Base-by-base conservation (phyloP, 805 yeast species). In the Candida michaelii region DNA sequence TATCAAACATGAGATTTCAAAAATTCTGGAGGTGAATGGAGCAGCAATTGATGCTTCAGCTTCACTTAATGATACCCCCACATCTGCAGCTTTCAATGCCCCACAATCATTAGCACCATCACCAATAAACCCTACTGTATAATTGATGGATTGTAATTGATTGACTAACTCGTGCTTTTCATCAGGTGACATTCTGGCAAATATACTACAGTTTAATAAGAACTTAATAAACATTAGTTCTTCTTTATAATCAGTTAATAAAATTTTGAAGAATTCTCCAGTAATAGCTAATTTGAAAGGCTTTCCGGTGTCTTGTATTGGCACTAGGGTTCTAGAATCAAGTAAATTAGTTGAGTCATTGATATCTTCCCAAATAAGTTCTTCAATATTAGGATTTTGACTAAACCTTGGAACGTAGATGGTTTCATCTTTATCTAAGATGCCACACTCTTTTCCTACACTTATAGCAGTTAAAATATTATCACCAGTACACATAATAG, bases 31-130 rank as follows among this genome's bases (percentile, higher is more conserved):
- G 0, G 99, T 93, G 61, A 93, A 93, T 3, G 99, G 99, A 0
- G 99, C 99, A 0, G 99, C 99, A 13, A 93, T 97, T 3, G 96
- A 86, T 0, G 99, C 99, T 59, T 93, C 99, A 0, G 98, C 99
- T 60, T 93, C 99, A 21, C 96, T 87, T 36, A 93, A 67, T 0
- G 98, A 91, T 14, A 93, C 81, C 13, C 99, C 99, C 39, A 95
- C 96, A 65, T 93, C 96, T 0, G 99, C 98, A 11, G 97, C 96
- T 56, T 91, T 93, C 44, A 93, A 71, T 0, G 99, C 99, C 52
- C 99, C 99, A 65, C 98, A 93, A 59, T 93, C 99, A 63, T 93
- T 93, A 5, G 99, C 99, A 50, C 99, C 99, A 66, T 93, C 99
- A 27, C 99, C 99, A 66, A 98, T 93, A 63, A 93, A 93, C 2